These are phyloP conservation scores for Ganoderma leucocontextum DNA, from an alignment of 1,284 basidiomycete species.

Conservation along the genomic window DNA sequence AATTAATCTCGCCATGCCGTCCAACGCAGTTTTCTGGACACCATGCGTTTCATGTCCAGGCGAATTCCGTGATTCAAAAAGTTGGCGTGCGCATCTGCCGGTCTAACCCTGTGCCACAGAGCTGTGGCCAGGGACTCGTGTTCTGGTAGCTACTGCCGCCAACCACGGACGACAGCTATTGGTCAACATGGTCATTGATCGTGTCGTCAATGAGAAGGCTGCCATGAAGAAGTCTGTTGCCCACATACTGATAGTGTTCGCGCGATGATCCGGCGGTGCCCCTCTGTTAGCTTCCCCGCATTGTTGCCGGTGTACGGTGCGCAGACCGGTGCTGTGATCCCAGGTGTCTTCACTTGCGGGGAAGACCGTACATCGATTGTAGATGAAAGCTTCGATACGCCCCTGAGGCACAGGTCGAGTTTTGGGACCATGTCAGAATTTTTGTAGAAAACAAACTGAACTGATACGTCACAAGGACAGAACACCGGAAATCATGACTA, in stretches of 20 bases:
- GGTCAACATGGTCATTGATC: background rate
- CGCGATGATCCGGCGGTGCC: background rate
- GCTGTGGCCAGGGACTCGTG: background rate
- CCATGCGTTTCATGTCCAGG: background rate
- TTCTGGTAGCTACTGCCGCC: background rate
- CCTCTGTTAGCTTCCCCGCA: background rate
- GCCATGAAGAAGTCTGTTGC: background rate
- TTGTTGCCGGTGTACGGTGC: background rate
- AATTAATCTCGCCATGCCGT: background rate
- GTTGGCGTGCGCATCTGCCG: background rate
- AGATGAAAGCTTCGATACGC: background rate
- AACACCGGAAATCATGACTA: background rate
- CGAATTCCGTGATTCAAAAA: background rate
- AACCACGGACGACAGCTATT: background rate
- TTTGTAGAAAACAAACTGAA: background rate
- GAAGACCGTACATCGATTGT: background rate
- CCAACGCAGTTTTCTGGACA: slow-evolving; percentile 2
- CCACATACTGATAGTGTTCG: background rate
- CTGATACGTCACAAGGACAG: background rate
- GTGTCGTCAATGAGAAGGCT: background rate
- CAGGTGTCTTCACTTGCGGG: slow-evolving; percentile 1
- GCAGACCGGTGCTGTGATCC: background rate
- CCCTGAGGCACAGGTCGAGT: background rate
- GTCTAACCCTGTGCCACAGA: background rate
- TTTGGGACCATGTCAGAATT: background rate